Percentiles rank a stretch among this genome's conserved stretches.
phyloP scores from a whole-genome alignment of 2,329 filamentous ascomycete genomes.

The Alternaria dauci region DNA sequence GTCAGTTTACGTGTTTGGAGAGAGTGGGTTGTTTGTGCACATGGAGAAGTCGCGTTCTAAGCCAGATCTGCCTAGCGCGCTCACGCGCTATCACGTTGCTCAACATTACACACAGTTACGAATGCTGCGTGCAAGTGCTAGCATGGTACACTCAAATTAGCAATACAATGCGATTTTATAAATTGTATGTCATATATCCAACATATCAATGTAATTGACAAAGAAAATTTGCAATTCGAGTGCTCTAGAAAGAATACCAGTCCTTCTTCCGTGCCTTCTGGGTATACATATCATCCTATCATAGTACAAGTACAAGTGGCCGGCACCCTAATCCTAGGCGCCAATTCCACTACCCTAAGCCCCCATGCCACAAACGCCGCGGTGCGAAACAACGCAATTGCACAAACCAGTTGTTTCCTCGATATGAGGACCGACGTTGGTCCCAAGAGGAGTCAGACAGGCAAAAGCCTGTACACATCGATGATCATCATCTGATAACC shows the following conservation, averaged over 20 bases:
- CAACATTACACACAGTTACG: not conserved
- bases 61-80: constrained; percentile 30
- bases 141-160: not conserved
- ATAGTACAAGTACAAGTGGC: constrained; percentile 26
- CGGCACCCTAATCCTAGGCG: constrained; percentile 12
- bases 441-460: not conserved
- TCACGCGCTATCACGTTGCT: constrained; percentile 37
- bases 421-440: constrained; percentile 1
- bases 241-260: constrained; percentile 13
- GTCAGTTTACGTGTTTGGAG: constrained; percentile 7
- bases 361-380: constrained; percentile 21
- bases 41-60: constrained; percentile 25
- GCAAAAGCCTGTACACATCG: constrained; percentile 3
- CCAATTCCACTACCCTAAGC: constrained; percentile 4
- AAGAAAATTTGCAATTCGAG: constrained; percentile 6
- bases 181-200: not conserved
- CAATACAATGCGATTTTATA: not conserved
- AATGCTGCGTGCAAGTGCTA: not conserved
- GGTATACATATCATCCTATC: constrained; percentile 24
- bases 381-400: constrained; percentile 15
- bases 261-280: constrained; percentile 11
- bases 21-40: constrained; percentile 23
- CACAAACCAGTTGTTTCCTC: constrained; percentile 1
- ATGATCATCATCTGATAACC: not conserved
- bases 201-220: not conserved